A percentile compares a stretch with the other conserved stretches of the same genome.
phyloP scores from a whole-genome alignment of 768 basidiomycete genomes.

The Leccinum rimulosum region DNA sequence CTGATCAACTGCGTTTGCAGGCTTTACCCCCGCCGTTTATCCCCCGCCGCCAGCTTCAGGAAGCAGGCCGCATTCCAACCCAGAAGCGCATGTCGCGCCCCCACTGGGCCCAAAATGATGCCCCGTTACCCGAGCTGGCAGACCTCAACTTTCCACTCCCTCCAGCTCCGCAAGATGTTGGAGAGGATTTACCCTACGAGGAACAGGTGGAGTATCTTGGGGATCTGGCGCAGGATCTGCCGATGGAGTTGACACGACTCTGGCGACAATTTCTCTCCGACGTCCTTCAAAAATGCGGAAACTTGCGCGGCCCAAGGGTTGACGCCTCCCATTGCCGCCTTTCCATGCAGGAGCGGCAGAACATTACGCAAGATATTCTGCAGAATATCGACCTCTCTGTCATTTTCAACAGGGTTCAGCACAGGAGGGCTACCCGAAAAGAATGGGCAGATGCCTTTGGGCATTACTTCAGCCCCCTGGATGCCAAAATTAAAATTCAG shows the following conservation, averaged over 20 bases:
- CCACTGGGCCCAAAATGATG: background rate
- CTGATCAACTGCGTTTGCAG: background rate
- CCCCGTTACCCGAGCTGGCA: background rate
- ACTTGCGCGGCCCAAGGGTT: background rate
- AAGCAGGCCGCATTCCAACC: background rate
- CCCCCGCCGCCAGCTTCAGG: background rate
- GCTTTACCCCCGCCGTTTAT: slow-evolving; percentile 1
- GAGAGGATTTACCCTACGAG: slow-evolving; percentile 2
- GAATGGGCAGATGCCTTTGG: slow-evolving; percentile 2
- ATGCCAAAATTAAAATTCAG: background rate
- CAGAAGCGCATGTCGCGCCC: slow-evolving; percentile 2
- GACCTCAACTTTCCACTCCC: background rate
- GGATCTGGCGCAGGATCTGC: background rate
- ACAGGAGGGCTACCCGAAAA: background rate
- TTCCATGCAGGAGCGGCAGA: slow-evolving; percentile 1
- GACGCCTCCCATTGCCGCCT: slow-evolving; percentile 1
- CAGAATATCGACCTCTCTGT: background rate
- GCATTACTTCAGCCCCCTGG: slow-evolving; percentile 1
- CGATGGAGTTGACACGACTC: background rate
- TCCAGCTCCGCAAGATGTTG: background rate
- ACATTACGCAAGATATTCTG: background rate
- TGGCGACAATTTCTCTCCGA: slow-evolving; percentile 5
- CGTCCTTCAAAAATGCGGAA: slow-evolving; percentile 3
- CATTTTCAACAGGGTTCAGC: background rate
- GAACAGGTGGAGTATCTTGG: background rate